phyloP scores from a whole-genome alignment of 148 eudicot genomes.

The Pharnaceum exiguum region DNA sequence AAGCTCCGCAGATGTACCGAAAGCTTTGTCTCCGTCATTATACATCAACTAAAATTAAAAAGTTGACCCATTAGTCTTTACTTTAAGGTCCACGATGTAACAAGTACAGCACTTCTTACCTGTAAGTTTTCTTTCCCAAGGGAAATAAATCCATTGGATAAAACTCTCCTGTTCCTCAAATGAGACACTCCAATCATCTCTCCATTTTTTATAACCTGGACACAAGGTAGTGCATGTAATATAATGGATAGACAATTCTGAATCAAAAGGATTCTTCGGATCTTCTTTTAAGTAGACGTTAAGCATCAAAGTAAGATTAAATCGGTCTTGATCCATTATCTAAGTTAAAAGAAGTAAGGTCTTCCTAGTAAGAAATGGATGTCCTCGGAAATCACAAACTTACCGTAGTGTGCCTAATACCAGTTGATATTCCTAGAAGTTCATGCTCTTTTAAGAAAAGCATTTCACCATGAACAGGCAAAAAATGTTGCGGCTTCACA shows the following conservation, averaged over 20 bases:
- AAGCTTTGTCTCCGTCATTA: constrained; percentile 98
- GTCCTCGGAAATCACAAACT: constrained; percentile 26
- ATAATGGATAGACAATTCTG: not conserved
- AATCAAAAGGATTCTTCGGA: no score
- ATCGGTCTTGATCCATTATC: not conserved
- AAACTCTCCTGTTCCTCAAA: constrained; percentile 78
- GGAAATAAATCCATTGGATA: constrained; percentile 80
- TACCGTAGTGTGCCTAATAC: constrained; percentile 84
- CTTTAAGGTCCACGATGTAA: not conserved
- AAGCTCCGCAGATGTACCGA: constrained; percentile 89
- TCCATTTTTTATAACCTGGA: constrained; percentile 94
- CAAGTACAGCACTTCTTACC: constrained; percentile 31
- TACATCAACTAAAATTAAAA: constrained; percentile 78
- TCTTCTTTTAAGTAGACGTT: no score
- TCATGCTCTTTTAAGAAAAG: constrained; percentile 96
- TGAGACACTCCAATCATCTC: constrained; percentile 99
- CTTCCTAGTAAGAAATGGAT: not conserved
- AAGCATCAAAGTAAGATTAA: no score
- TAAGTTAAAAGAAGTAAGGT: not conserved
- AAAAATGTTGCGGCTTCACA: constrained; percentile 98
- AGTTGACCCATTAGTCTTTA: constrained; percentile 13
- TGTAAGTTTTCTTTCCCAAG: constrained; percentile 93
- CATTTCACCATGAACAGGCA: constrained; percentile 96
- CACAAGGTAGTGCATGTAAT: not conserved
- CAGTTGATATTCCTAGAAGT: constrained; percentile 88